phyloP scores from a whole-genome alignment of 805 yeast species.

The Myxozyma monticola region DNA sequence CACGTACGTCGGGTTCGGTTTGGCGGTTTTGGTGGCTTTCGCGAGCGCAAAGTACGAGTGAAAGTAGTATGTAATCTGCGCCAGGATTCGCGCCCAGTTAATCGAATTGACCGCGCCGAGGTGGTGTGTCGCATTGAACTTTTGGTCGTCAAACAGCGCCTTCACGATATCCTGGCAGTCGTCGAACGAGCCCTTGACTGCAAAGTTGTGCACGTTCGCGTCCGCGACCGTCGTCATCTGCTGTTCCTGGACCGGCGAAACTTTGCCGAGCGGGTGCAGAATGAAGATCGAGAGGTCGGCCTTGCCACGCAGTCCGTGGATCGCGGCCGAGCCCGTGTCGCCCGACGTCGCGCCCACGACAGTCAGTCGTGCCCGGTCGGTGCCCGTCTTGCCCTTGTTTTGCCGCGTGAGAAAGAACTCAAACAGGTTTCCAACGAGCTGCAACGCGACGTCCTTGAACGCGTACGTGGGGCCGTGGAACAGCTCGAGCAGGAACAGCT shows the following conservation, averaged over 20 bases:
- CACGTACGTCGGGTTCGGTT: slow-evolving; percentile 68
- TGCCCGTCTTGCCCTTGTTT: slow-evolving; percentile 53
- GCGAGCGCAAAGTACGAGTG: slow-evolving; percentile 77
- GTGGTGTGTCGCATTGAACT: slow-evolving; percentile 85
- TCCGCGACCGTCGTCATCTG: slow-evolving; percentile 98
- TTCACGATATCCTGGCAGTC: slow-evolving; percentile 98
- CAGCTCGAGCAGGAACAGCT: slow-evolving; percentile 77
- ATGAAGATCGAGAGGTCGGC: slow-evolving; percentile 97
- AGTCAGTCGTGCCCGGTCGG: slow-evolving; percentile 70
- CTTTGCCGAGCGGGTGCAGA: slow-evolving; percentile 94
- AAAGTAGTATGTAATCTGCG: slow-evolving; percentile 96
- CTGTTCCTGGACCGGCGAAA: slow-evolving; percentile 95
- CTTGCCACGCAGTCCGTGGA: slow-evolving; percentile 94
- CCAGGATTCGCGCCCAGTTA: slow-evolving; percentile 98
- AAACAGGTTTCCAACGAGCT: slow-evolving; percentile 94
- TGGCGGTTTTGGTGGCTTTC: slow-evolving; percentile 34
- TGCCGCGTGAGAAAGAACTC: slow-evolving; percentile 84
- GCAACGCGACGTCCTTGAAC: slow-evolving; percentile 97
- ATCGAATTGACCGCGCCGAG: slow-evolving; percentile 98
- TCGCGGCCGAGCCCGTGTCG: slow-evolving; percentile 99
- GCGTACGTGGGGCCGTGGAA: slow-evolving; percentile 99
- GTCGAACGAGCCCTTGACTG: slow-evolving; percentile 95
- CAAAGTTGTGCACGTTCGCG: slow-evolving; percentile 87
- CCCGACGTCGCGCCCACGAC: slow-evolving; percentile 99
- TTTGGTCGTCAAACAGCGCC: slow-evolving; percentile 83